Base-by-base conservation (phyloP, 2,329 filamentous ascomycete genomes). In the Colletotrichum sp. region DNA sequence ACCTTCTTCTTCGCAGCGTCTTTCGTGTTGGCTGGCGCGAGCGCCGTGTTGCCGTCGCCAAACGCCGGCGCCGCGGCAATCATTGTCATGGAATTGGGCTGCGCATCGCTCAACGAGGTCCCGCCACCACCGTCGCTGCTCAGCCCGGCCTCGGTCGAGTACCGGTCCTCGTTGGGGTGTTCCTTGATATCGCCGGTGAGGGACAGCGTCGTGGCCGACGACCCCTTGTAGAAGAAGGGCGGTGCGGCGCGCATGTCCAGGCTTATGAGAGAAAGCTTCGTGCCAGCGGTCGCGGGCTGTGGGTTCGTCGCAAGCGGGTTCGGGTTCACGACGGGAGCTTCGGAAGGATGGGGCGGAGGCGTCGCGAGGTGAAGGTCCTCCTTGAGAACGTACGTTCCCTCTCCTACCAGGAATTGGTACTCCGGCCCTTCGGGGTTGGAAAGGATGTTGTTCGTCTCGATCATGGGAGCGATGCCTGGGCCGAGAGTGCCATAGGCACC, bases 401-500 rank as follows among this genome's bases (percentile, higher is more conserved):
- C 97, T 84, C 96, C 97, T 64, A 96, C 96, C 59, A 98, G 92
- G 79, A 99, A 93, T 83, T 98, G 95, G 85, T 95, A 95, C 80
- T 98, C 96, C 28, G 95, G 91, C 7, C 95, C 95, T 43, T 92
- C 92, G 28, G 95, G 96, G 81, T 95, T 94, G 73, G 92, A 92
- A 77, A 99, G 88, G 52, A 93, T 94, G 83, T 99, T 99, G 85
- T 97, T 98, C 70, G 96, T 98, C 89, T 99, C 97, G 82, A 98
- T 94, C 84, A 98, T 92, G 48, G 94, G 93, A 48, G 92, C 89
- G 68, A 92, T 89, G 83, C 93, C 90, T 81, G 93, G 91, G 78
- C 92, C 92, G 71, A 93, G 90, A 78, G 92, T 92, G 80, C 93
- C 93, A 87, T 95, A 94, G 84, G 94, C 94, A 78, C 93, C 92